phyloP scores from a whole-genome alignment of 768 basidiomycete genomes.

The Auricularia auricula-judae region DNA sequence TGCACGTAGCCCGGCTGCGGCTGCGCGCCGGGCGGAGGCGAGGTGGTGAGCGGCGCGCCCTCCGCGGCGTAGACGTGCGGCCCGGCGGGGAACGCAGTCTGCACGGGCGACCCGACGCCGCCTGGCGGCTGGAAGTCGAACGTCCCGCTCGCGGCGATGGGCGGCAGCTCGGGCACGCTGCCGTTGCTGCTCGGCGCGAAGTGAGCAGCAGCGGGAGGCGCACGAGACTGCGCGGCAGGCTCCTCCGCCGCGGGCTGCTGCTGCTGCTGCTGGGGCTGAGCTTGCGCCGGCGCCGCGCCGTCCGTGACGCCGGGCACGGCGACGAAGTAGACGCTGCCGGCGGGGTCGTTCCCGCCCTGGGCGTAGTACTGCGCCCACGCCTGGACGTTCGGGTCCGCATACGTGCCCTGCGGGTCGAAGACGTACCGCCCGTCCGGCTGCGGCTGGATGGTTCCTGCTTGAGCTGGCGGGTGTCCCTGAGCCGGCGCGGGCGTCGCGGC shows the following conservation, averaged over 20 bases:
- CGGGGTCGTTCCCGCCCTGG: conserved; percentile 60
- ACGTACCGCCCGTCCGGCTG: conserved; percentile 37
- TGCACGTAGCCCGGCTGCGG: too few species aligned
- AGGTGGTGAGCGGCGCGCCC: too few species aligned
- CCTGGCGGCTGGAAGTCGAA: too few species aligned
- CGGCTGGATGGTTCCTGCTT: conserved; percentile 7
- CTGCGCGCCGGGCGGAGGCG: too few species aligned
- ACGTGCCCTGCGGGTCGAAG: conserved; percentile 56
- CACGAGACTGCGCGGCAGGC: too few species aligned
- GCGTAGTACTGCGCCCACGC: conserved; percentile 84
- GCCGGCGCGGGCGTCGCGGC: conserved; percentile 5
- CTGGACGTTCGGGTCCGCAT: conserved; percentile 71
- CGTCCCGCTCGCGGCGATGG: too few species aligned
- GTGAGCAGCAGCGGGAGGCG: too few species aligned
- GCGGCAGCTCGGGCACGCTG: too few species aligned
- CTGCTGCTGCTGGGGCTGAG: conserved; percentile 6
- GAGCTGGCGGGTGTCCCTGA: not conserved
- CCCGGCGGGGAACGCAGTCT: too few species aligned
- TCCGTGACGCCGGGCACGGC: conserved; percentile 66
- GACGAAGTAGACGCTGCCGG: conserved; percentile 73
- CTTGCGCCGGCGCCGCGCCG: conserved; percentile 10
- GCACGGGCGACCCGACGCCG: too few species aligned
- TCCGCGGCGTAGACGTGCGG: too few species aligned
- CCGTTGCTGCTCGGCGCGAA: too few species aligned
- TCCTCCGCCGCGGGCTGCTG: not conserved